These are phyloP conservation scores for Allomyces arbusculus DNA, from an alignment of 192 early-diverging fungal genomes.

Conservation along the genomic window DNA sequence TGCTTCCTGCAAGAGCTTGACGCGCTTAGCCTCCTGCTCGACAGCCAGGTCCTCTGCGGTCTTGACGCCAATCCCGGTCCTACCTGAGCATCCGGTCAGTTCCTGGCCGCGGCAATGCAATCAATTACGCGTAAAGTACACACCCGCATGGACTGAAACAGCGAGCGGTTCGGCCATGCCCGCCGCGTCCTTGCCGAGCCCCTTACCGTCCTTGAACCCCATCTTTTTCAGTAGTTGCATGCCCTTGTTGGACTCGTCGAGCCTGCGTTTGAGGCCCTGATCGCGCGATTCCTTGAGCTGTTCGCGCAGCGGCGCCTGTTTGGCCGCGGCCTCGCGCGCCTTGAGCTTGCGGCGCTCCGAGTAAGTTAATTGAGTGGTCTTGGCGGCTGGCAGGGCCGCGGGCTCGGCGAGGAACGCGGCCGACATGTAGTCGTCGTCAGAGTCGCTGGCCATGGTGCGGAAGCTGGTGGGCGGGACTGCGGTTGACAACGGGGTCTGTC, in stretches of 20 bases:
- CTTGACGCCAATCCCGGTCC: background rate
- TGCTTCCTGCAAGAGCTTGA: background rate
- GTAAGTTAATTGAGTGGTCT: background rate
- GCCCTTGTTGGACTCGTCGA: slow-evolving; percentile 13
- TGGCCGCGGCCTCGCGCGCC: background rate
- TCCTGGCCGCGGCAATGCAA: background rate
- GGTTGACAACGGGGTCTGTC: too few species aligned
- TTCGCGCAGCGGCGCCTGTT: background rate
- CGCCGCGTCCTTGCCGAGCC: background rate
- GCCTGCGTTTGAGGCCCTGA: background rate
- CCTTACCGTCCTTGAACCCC: slow-evolving; percentile 26
- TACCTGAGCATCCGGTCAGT: background rate
- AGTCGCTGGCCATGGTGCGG: background rate
- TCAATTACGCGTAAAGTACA: too few species aligned
- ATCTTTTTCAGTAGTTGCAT: slow-evolving; percentile 34
- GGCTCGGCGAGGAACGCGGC: background rate
- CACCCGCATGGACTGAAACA: background rate
- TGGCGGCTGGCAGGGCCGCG: background rate
- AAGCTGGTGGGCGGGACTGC: too few species aligned
- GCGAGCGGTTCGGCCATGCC: background rate
- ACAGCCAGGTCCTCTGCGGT: background rate
- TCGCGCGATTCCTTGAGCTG: background rate
- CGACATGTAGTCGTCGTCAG: background rate
- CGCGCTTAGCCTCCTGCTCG: background rate
- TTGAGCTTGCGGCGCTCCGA: background rate